Evolutionary conservation across 306 rosid species (phyloP), one percentile per base, ranked within the genome.

Genomic region (Casuarina equisetifolia): DNA sequence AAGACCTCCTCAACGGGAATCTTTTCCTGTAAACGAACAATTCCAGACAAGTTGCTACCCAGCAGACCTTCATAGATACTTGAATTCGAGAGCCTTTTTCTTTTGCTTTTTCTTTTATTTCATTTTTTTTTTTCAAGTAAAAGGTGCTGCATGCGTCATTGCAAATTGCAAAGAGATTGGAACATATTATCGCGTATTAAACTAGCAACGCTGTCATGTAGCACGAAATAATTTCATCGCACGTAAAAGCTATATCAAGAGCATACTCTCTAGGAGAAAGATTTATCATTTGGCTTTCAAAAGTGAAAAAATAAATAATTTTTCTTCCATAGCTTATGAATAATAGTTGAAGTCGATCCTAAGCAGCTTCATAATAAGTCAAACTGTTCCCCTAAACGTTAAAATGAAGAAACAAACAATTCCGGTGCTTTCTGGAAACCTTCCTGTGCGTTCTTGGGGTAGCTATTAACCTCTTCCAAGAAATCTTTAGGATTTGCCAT

Each of bases 1-100:
- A 95, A 95, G 82, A 95, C 98, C 80, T 95, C 98, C 49, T 95
- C 97, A 75, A 95, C 81, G 6, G 98, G 98, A 75, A 95, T 91
- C 58, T 90, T 87, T 82, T 95, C 98, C 98, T 95, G 86, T 46
- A 81, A 74, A 75, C 46, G 49, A 84, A n/a, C 58, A 32, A 36
- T 20, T 73, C 84, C 49, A 84, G 76, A 62, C 64, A 81, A 57
- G 6, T 35, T 46, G 17, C 54, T 70, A 38, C 45, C 48, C 53
- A 74, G 75, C 63, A 50, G 76, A 62, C 66, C 57, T 16, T 32
- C 42, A 61, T 58, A 43, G 52, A 43, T 38, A 38, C 53, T 55
- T 25, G 32, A 25, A 25, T 25, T 25, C 32, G 32, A 25, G 32
- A 25, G 32, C 32, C 32, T 66, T 43, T 35, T 49, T 9, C 8